Base-by-base conservation (phyloP, 2,329 filamentous ascomycete species). In the Cercospora berteroae region DNA sequence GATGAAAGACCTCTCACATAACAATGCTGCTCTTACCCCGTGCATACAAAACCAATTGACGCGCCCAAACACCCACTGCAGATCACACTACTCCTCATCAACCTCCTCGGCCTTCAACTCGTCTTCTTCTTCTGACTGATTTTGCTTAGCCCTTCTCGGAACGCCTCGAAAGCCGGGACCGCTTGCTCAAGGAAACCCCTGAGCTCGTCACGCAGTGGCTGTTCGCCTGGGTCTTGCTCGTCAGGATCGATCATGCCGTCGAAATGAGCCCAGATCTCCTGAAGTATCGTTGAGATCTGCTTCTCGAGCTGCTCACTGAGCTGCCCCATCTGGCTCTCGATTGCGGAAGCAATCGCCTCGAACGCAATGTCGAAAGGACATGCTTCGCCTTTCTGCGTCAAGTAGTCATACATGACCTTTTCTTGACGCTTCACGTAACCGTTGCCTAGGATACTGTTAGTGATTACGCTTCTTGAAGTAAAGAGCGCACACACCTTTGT, bases 321-420 rank as follows among this genome's bases (percentile, higher is more conserved):
- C 20, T 50, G 18, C 20, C 16, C 18, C 3, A 5, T 23, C 6
- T 25, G 44, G 9, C 0, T 6, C 10, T 50, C 44, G 1, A 23
- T 2, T 8, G 44, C 44, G 4, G 18, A 1, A 7, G 44, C 44
- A 2, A 6, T 50, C 4, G 18, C 10, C 2, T 23, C 44, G 4
- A 50, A 50, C 0, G 44, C 44, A 2, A 50, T 1, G 3, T 50
- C 4, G 20, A 50, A 50, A 6, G 44, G 44, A 3, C 4, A 50
- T 1, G 0, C 2, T 0, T 50, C 44, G 20, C 44, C 20, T 7
- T 23, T 50, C 9, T 23, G 44, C 0, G 0, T 3, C 5, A 23
- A 1, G 20, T 3, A 50, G 1, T 50, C 20, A 13, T 5, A 25
- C 44, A 50, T 50, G 4, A 7, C 10, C 0, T 13, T 23, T 16